Evolutionary conservation across 805 yeast genomes (phyloP).

Genomic region (Zygotorulaspora danielsina): DNA sequence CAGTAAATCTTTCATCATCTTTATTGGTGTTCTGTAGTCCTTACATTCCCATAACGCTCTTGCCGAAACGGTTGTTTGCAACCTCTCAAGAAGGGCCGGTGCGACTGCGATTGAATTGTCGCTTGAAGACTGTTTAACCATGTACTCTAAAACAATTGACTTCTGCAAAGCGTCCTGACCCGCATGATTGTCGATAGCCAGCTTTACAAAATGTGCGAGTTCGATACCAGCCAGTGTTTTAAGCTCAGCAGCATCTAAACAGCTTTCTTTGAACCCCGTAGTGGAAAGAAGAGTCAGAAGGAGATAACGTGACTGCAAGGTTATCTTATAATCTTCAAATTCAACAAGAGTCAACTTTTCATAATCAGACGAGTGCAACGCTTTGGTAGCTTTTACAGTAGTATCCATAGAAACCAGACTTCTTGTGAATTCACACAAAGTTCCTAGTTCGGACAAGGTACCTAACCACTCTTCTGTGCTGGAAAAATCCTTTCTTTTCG

Average conservation of each 20-base stretch:
- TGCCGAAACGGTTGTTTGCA: slow-evolving; percentile 39
- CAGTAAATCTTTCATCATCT: slow-evolving; percentile 42
- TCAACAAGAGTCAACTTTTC: slow-evolving; percentile 5
- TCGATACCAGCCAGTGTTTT: slow-evolving; percentile 7
- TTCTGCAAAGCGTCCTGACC: slow-evolving; percentile 25
- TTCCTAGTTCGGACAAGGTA: slow-evolving; percentile 17
- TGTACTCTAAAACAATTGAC: slow-evolving; percentile 16
- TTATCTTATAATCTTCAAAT: slow-evolving; percentile 15
- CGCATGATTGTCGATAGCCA: slow-evolving; percentile 15
- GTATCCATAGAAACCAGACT: slow-evolving; percentile 2
- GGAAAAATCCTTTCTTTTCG: slow-evolving; percentile 11
- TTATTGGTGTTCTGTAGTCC: slow-evolving; percentile 53
- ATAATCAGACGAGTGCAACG: slow-evolving; percentile 4
- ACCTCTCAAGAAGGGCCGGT: slow-evolving; percentile 26
- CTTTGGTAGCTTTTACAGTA: slow-evolving; percentile 1
- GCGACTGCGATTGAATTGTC: neutral
- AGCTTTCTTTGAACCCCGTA: neutral
- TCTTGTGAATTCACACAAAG: slow-evolving; percentile 9
- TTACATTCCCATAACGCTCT: slow-evolving; percentile 61
- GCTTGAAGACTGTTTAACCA: slow-evolving; percentile 5
- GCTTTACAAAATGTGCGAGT: slow-evolving; percentile 12
- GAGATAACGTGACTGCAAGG: slow-evolving; percentile 19
- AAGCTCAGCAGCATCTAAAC: slow-evolving; percentile 1
- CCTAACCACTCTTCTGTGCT: slow-evolving; percentile 21
- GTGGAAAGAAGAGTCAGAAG: slow-evolving; percentile 10